These are phyloP conservation scores for Kwoniella botswanensis DNA, from an alignment of 768 basidiomycete genomes.

Conservation along the genomic window DNA sequence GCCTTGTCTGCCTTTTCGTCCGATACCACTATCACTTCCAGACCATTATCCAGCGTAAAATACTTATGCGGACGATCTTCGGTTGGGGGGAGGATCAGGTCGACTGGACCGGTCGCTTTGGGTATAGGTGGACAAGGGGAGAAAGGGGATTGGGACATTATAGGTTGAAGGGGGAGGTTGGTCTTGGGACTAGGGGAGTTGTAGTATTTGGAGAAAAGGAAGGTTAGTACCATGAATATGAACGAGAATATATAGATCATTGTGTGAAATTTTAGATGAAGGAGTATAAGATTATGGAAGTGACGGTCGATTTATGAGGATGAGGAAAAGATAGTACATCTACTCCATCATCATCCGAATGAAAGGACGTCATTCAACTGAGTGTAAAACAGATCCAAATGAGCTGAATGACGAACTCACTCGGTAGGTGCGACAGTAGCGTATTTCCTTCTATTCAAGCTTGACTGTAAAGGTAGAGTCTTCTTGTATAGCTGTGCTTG, in stretches of 20 bases:
- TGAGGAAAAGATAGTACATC: not conserved
- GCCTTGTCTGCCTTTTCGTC: conserved; percentile 90
- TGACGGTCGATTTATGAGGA: not conserved
- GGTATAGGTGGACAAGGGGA: conserved; percentile 48
- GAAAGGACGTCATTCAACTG: not conserved
- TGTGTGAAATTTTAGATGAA: not conserved
- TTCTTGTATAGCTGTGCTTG: not conserved
- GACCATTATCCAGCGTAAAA: conserved; percentile 82
- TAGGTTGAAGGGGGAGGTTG: conserved; percentile 10
- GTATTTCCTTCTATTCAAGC: conserved; percentile 15
- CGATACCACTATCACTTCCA: conserved; percentile 82
- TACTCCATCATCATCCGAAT: not conserved
- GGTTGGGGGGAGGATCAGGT: conserved; percentile 52
- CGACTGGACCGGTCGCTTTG: conserved; percentile 36
- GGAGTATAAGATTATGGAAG: not conserved
- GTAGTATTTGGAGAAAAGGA: conserved; percentile 1
- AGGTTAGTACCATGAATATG: not conserved
- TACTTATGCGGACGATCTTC: conserved; percentile 61
- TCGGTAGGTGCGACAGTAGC: conserved; percentile 24
- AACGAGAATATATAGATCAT: not conserved
- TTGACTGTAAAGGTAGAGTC: not conserved
- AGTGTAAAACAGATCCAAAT: not conserved
- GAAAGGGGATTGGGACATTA: conserved; percentile 30
- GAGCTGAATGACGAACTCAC: conserved; percentile 8
- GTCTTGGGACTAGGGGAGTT: conserved; percentile 10